Conservation (phyloP, 495 filamentous ascomycete species). For the Penicillium angulare region DNA sequence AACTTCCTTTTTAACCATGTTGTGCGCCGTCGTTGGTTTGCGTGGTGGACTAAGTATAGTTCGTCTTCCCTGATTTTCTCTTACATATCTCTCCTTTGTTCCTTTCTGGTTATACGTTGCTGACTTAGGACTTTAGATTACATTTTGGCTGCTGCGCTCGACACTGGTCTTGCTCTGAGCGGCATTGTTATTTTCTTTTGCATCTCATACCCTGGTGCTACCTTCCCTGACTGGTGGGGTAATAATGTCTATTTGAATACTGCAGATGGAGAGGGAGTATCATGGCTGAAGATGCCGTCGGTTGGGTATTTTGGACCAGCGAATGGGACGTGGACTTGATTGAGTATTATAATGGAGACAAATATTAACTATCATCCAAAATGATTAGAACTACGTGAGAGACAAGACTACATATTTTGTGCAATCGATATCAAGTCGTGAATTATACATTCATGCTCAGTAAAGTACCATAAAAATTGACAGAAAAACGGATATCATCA, state of each 20-base stretch:
- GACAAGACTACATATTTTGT: no score
- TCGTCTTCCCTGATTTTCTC: background rate
- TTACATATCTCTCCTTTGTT: no score
- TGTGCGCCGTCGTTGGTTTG: background rate
- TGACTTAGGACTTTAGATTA: slow-evolving; percentile 14
- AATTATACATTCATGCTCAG: slow-evolving; percentile 19
- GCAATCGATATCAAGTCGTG: background rate
- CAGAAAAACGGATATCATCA: slow-evolving; percentile 33
- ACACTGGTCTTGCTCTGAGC: slow-evolving; percentile 32
- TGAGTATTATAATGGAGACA: no score
- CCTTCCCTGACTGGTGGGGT: slow-evolving; percentile 40
- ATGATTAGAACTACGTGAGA: no score
- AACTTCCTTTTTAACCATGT: slow-evolving; percentile 36
- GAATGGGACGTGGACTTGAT: slow-evolving; percentile 43
- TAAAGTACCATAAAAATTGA: slow-evolving; percentile 12
- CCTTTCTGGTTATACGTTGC: background rate
- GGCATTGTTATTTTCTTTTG: slow-evolving; percentile 37
- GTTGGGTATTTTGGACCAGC: slow-evolving; percentile 44
- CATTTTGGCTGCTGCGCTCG: slow-evolving; percentile 31
- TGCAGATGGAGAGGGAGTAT: slow-evolving; percentile 40
- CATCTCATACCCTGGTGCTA: slow-evolving; percentile 35
- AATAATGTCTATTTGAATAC: slow-evolving; percentile 47
- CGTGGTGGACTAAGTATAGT: slow-evolving; percentile 3
- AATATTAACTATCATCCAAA: no score
- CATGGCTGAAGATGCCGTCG: slow-evolving; percentile 40